Conservation (phyloP, 2,329 filamentous ascomycete genomes). For the Pyricularia grisea region DNA sequence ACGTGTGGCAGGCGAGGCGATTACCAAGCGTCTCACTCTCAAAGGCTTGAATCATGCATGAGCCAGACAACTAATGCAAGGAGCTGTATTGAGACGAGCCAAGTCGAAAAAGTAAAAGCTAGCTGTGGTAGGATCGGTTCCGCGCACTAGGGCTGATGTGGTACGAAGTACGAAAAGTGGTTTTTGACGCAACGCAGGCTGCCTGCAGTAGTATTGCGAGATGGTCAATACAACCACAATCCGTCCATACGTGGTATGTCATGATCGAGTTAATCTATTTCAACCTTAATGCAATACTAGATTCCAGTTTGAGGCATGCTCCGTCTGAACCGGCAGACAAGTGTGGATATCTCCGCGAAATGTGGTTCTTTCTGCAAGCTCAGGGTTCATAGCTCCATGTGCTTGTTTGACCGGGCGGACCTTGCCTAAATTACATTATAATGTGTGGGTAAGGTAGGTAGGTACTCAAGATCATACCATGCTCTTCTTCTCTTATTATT, state of each 20-base stretch:
- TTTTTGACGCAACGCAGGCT: not conserved
- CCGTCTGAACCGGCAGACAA: not conserved
- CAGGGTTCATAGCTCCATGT: not conserved
- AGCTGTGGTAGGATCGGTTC: not conserved
- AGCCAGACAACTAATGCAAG: not conserved
- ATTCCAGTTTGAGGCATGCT: not conserved
- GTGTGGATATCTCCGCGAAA: not conserved
- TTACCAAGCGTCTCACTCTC: not conserved
- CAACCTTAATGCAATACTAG: not conserved
- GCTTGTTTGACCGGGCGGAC: not conserved
- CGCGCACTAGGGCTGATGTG: not conserved
- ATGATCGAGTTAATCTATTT: not conserved
- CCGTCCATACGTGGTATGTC: not conserved
- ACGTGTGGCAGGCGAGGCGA: not conserved
- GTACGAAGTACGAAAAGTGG: not conserved
- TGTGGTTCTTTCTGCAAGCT: not conserved
- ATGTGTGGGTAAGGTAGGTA: not conserved
- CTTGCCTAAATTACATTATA: not conserved
- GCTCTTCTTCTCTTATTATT: not conserved
- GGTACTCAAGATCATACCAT: not conserved
- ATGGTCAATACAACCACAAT: not conserved
- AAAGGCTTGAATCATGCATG: not conserved
- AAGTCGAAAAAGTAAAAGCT: not conserved
- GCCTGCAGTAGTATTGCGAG: not conserved
- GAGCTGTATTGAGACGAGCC: not conserved